These are phyloP conservation scores for Fusarium papillatum DNA, from an alignment of 2,329 filamentous ascomycete genomes.

Conservation along the genomic window DNA sequence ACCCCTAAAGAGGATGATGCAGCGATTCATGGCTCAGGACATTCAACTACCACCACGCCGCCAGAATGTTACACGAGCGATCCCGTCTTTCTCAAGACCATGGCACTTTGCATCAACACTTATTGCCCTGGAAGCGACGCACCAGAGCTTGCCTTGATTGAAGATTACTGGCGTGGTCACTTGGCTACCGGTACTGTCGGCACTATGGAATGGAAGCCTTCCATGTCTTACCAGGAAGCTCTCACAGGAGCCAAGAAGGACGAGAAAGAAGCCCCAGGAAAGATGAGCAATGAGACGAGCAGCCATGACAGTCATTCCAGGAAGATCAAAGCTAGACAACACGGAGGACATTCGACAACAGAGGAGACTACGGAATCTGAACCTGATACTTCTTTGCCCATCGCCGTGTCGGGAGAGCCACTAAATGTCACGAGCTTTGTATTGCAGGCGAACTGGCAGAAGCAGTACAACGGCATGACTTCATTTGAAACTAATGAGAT, in stretches of 20 bases:
- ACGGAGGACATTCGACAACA: slow-evolving; percentile 16
- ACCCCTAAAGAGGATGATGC: slow-evolving; percentile 38
- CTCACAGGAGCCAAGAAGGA: slow-evolving; percentile 36
- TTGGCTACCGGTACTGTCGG: slow-evolving; percentile 46
- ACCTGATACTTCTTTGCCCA: slow-evolving; percentile 36
- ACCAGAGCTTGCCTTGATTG: slow-evolving; percentile 27
- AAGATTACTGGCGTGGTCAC: slow-evolving; percentile 48
- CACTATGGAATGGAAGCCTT: slow-evolving; percentile 37
- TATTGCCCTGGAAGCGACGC: slow-evolving; percentile 44
- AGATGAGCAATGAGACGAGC: not conserved
- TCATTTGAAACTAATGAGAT: slow-evolving; percentile 63
- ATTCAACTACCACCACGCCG: slow-evolving; percentile 38
- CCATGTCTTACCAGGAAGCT: slow-evolving; percentile 46
- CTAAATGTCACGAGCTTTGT: slow-evolving; percentile 51
- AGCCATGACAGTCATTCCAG: not conserved
- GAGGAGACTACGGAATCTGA: slow-evolving; percentile 10
- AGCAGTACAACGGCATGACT: slow-evolving; percentile 64
- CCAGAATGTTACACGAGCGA: slow-evolving; percentile 47
- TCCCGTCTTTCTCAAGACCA: slow-evolving; percentile 46
- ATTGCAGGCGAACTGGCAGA: slow-evolving; percentile 44
- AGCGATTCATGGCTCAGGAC: slow-evolving; percentile 41
- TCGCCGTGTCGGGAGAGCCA: slow-evolving; percentile 37
- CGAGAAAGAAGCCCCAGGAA: slow-evolving; percentile 25
- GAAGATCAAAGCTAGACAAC: slow-evolving; percentile 27
- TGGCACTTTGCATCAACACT: slow-evolving; percentile 51